Evolutionary conservation across 352 stramenopile species (phyloP).

Genomic region (Aphanomyces invadans): DNA sequence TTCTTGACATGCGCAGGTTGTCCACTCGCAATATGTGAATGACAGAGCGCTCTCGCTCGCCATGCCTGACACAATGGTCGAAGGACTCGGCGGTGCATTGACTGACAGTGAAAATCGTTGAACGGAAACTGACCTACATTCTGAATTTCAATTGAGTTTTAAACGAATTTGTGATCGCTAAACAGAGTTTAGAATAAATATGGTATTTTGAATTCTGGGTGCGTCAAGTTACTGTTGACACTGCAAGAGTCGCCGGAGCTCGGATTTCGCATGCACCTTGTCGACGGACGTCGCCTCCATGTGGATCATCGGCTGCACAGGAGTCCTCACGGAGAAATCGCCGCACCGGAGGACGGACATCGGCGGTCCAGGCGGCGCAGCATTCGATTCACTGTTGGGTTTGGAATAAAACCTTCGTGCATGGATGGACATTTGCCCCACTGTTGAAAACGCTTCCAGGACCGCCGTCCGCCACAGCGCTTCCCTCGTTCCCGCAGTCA

Average conservation of each 20-base stretch:
- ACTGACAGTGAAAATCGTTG: too few species aligned
- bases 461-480: slow-evolving; percentile 53
- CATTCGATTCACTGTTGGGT: not conserved
- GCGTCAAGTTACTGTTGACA: not conserved
- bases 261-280: slow-evolving; percentile 35
- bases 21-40: not conserved
- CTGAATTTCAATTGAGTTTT: not conserved
- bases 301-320: slow-evolving; percentile 38
- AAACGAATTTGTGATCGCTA: too few species aligned
- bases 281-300: slow-evolving; percentile 62
- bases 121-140: not conserved
- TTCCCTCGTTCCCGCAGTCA: slow-evolving; percentile 39
- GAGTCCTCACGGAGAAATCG: slow-evolving; percentile 53
- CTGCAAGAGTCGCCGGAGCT: slow-evolving; percentile 35
- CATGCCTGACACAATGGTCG: not conserved
- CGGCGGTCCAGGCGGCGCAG: not conserved
- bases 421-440: slow-evolving; percentile 39
- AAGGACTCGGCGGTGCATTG: not conserved
- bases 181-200: too few species aligned
- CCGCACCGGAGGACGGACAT: slow-evolving; percentile 57
- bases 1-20: slow-evolving; percentile 1
- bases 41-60: not conserved
- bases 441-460: slow-evolving; percentile 25
- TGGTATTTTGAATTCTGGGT: too few species aligned
- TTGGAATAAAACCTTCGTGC: slow-evolving; percentile 57